These are phyloP conservation scores for Chiua sp. DNA, from an alignment of 1,284 basidiomycete species.

Conservation along the genomic window DNA sequence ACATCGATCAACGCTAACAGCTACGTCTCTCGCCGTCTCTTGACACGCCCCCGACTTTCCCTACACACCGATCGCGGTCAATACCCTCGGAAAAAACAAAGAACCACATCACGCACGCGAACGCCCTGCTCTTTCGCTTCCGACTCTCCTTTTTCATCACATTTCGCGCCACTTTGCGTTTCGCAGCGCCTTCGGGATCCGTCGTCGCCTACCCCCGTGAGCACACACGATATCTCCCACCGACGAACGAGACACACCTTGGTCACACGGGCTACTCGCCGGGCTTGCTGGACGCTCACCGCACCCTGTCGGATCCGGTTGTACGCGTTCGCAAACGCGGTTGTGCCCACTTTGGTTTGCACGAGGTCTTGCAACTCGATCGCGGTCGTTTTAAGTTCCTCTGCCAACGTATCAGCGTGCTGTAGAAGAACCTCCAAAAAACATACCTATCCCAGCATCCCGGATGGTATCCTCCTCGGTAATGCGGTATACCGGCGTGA, in stretches of 20 bases:
- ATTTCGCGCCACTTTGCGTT: slow-evolving; percentile 73
- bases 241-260: slow-evolving; percentile 45
- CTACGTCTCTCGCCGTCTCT: slow-evolving; percentile 40
- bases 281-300: slow-evolving; percentile 70
- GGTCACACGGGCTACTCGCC: slow-evolving; percentile 70
- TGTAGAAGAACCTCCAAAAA: too few species aligned
- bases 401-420: slow-evolving; percentile 44
- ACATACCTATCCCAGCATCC: slow-evolving; percentile 80
- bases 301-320: slow-evolving; percentile 79
- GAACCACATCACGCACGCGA: slow-evolving; percentile 51
- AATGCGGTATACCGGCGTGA: slow-evolving; percentile 88
- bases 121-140: slow-evolving; percentile 73
- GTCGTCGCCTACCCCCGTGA: slow-evolving; percentile 51
- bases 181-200: slow-evolving; percentile 80
- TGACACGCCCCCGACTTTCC: slow-evolving; percentile 45
- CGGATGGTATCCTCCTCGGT: slow-evolving; percentile 84
- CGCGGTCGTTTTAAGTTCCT: slow-evolving; percentile 83
- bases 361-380: slow-evolving; percentile 90
- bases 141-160: slow-evolving; percentile 79
- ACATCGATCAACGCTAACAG: too few species aligned
- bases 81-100: background rate
- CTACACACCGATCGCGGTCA: slow-evolving; percentile 26
- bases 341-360: slow-evolving; percentile 85
- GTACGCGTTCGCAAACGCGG: slow-evolving; percentile 81
- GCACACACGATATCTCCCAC: background rate